phyloP scores from a whole-genome alignment of 345 rosid genomes.

The Eucalyptus rudis region DNA sequence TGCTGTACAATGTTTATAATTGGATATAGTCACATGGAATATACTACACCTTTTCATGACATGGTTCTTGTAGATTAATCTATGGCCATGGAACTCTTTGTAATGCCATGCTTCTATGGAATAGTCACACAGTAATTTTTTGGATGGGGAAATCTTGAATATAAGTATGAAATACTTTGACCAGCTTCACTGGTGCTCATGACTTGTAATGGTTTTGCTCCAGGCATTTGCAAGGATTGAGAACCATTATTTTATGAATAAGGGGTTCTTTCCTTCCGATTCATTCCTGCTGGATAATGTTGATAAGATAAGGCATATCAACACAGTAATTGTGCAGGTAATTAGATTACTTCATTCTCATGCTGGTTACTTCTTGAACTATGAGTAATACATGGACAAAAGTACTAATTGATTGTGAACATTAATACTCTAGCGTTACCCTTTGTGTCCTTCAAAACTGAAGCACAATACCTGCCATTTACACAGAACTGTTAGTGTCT shows the following conservation, averaged over 20 bases:
- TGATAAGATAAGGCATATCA: conserved; percentile 79
- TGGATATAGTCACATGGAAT: background rate
- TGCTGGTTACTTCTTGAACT: background rate
- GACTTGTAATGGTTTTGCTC: background rate
- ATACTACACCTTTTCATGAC: background rate
- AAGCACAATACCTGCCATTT: background rate
- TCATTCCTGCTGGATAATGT: conserved; percentile 74
- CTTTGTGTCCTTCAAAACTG: background rate
- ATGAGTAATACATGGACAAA: background rate
- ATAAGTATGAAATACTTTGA: background rate
- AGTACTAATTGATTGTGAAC: background rate
- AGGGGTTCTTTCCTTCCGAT: conserved; percentile 73
- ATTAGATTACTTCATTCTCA: background rate
- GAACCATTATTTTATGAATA: conserved; percentile 83
- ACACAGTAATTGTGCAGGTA: conserved; percentile 83
- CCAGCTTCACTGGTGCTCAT: background rate
- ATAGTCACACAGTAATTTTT: background rate
- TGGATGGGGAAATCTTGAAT: background rate
- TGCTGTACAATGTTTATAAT: background rate
- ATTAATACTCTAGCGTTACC: background rate
- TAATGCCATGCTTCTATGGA: background rate
- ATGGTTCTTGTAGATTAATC: background rate
- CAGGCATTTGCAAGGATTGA: conserved; percentile 99
- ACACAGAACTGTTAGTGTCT: background rate
- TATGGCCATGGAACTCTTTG: background rate